These are phyloP conservation scores for Hamigera avellanea DNA, from an alignment of 495 filamentous ascomycete species.

Conservation along the genomic window DNA sequence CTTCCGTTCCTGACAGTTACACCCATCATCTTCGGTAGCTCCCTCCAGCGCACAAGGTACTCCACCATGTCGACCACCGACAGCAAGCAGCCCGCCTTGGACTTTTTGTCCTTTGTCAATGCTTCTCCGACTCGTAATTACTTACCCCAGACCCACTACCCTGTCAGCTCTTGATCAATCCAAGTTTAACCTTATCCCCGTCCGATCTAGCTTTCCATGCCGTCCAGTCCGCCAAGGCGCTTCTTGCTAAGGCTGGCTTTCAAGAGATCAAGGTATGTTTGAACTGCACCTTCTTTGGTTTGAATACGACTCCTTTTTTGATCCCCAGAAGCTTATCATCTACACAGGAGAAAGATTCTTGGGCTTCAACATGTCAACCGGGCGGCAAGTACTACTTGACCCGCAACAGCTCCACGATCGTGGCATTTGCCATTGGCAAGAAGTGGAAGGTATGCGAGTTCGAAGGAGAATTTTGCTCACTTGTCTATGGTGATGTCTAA, in stretches of 20 bases:
- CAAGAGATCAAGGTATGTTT: constrained; percentile 56
- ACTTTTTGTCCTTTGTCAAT: constrained; percentile 90
- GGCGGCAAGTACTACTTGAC: constrained; percentile 96
- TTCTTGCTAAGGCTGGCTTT: constrained; percentile 74
- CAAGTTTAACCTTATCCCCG: neutral
- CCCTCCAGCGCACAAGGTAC: constrained; percentile 9
- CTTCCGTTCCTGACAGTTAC: constrained; percentile 1
- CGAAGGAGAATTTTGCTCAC: no score
- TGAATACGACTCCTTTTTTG: neutral
- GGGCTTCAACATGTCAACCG: constrained; percentile 65
- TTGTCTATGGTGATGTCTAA: no score
- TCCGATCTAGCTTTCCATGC: constrained; percentile 77
- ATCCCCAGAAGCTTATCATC: constrained; percentile 3
- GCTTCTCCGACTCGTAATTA: constrained; percentile 82
- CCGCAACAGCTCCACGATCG: constrained; percentile 83
- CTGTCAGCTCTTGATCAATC: neutral
- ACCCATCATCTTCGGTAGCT: no score
- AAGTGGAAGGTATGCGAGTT: constrained; percentile 58
- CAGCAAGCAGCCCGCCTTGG: constrained; percentile 49
- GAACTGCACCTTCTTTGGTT: neutral
- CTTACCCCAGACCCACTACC: neutral
- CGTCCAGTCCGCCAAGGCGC: constrained; percentile 62
- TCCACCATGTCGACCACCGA: constrained; percentile 41
- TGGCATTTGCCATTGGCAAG: constrained; percentile 88
- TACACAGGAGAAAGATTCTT: constrained; percentile 70